Conservation (phyloP, 192 early-diverging fungal species). For the Podila epigama region DNA sequence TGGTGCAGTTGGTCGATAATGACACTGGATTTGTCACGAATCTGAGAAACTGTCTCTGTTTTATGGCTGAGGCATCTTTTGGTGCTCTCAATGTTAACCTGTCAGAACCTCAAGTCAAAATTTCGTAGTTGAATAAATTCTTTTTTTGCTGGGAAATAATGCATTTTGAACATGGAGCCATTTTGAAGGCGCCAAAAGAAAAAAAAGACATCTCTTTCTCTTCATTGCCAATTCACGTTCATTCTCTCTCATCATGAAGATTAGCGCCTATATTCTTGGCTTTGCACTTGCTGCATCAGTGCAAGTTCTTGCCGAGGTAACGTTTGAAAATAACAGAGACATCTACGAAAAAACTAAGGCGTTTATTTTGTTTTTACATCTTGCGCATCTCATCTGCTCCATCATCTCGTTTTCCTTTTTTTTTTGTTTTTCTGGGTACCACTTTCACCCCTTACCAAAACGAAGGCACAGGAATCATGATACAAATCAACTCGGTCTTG, state of each 20-base stretch:
- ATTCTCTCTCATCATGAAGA: slow-evolving; percentile 20
- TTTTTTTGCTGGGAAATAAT: not conserved
- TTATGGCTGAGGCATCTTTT: slow-evolving; percentile 50
- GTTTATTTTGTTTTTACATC: not conserved
- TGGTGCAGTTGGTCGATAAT: slow-evolving; percentile 63
- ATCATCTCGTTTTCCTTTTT: too few species aligned
- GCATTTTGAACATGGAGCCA: too few species aligned
- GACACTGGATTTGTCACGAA: slow-evolving; percentile 70
- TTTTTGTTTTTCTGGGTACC: too few species aligned
- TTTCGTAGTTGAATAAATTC: not conserved
- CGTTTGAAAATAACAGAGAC: not conserved
- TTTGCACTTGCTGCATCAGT: slow-evolving; percentile 32
- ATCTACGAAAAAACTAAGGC: not conserved
- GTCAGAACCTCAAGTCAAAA: not conserved
- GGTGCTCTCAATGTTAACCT: slow-evolving; percentile 15
- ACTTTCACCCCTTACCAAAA: too few species aligned
- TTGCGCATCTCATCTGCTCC: too few species aligned
- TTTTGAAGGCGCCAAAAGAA: not conserved
- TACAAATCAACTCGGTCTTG: too few species aligned
- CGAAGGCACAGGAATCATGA: too few species aligned
- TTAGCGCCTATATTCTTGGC: slow-evolving; percentile 33
- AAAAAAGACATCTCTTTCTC: not conserved
- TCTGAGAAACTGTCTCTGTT: slow-evolving; percentile 54
- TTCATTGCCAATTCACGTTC: not conserved
- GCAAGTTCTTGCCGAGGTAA: slow-evolving; percentile 43